A percentile compares a stretch with the other conserved stretches of the same genome.
Evolutionary conservation across 805 yeast species (phyloP).

Genomic region (Wickerhamomyces chambardii): DNA sequence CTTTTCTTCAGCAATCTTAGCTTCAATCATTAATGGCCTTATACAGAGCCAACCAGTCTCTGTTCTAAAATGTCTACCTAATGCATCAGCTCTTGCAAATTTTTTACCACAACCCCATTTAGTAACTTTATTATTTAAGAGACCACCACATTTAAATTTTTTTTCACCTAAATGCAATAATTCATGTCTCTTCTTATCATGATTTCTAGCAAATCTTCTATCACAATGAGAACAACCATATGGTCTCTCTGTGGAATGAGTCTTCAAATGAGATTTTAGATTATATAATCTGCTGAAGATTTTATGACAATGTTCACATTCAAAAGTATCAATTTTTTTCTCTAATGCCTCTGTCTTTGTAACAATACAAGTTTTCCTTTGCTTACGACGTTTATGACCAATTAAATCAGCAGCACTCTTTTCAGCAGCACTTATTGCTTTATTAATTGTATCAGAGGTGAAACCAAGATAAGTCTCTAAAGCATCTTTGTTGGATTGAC

Average conservation of each 20-base stretch:
- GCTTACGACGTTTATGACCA: slow-evolving; percentile 4
- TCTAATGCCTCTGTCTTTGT: slow-evolving; percentile 5
- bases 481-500: background rate
- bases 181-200: slow-evolving; percentile 72
- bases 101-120: slow-evolving; percentile 70
- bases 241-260: slow-evolving; percentile 71
- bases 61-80: slow-evolving; percentile 67
- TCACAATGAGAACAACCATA: slow-evolving; percentile 55
- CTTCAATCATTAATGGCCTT: slow-evolving; percentile 55
- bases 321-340: slow-evolving; percentile 12
- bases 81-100: slow-evolving; percentile 73
- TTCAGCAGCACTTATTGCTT: slow-evolving; percentile 10
- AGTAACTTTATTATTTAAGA: slow-evolving; percentile 43
- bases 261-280: slow-evolving; percentile 67
- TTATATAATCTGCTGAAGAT: slow-evolving; percentile 75
- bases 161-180: slow-evolving; percentile 66
- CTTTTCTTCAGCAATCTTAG: slow-evolving; percentile 5
- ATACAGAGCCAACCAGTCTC: slow-evolving; percentile 70
- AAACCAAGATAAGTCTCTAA: background rate
- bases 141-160: slow-evolving; percentile 60
- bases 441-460: slow-evolving; percentile 3
- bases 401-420: slow-evolving; percentile 4
- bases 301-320: slow-evolving; percentile 65
- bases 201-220: slow-evolving; percentile 68
- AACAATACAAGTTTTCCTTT: slow-evolving; percentile 4